Percentiles rank a stretch among this genome's conserved stretches.
Conservation (phyloP, 805 yeast species). For the Wickerhamiella allomyrinae region DNA sequence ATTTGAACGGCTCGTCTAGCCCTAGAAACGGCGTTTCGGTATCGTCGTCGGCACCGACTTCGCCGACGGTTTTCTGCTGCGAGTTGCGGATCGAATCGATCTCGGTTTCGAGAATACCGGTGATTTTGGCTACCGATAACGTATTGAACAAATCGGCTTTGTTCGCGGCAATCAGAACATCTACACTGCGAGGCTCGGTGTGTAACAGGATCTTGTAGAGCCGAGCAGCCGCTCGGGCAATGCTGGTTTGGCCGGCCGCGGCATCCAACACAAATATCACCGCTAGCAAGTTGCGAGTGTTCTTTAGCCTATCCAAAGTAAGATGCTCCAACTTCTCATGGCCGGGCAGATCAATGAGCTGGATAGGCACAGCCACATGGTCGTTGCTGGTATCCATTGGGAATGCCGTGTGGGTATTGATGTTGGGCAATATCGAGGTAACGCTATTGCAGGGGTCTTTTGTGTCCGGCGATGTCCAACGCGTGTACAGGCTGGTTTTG, state of each 20-base stretch:
- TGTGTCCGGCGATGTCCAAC: slow-evolving; percentile 7
- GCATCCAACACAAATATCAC: slow-evolving; percentile 69
- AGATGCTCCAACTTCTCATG: slow-evolving; percentile 56
- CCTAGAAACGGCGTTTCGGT: slow-evolving; percentile 34
- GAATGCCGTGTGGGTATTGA: slow-evolving; percentile 8
- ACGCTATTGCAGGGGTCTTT: slow-evolving; percentile 7
- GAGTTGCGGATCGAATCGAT: slow-evolving; percentile 41
- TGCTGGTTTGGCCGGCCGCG: slow-evolving; percentile 35
- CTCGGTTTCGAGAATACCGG: slow-evolving; percentile 45
- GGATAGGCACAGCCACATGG: background rate
- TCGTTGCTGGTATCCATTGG: background rate
- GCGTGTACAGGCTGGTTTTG: slow-evolving; percentile 43
- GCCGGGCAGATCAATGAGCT: slow-evolving; percentile 76
- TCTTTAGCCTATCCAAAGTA: slow-evolving; percentile 34
- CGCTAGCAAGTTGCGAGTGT: slow-evolving; percentile 39
- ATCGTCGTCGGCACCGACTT: slow-evolving; percentile 27
- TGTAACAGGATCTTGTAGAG: slow-evolving; percentile 43
- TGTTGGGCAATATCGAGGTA: slow-evolving; percentile 12
- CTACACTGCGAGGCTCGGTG: slow-evolving; percentile 53
- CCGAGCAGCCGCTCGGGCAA: slow-evolving; percentile 42
- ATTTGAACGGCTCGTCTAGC: slow-evolving; percentile 36
- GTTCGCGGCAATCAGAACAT: slow-evolving; percentile 66
- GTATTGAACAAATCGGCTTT: slow-evolving; percentile 78
- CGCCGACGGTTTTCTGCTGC: slow-evolving; percentile 35
- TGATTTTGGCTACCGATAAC: slow-evolving; percentile 51